Percentiles rank a stretch among this genome's conserved stretches.
These are phyloP conservation scores for Coniella lustricola DNA, from an alignment of 2,329 filamentous ascomycete species.

Conservation along the genomic window DNA sequence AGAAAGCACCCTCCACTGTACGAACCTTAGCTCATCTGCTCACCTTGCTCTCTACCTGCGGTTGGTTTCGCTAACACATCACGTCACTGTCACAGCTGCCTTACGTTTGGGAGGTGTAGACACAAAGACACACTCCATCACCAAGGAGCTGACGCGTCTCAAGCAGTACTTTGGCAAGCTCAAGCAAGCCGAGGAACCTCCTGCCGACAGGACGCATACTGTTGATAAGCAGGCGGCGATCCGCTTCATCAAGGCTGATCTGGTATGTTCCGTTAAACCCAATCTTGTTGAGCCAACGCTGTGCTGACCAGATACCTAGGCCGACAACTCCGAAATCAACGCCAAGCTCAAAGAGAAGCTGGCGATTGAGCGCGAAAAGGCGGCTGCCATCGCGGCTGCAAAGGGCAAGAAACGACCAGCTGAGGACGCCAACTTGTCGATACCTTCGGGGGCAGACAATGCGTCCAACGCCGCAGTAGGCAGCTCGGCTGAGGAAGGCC, in stretches of 20 bases:
- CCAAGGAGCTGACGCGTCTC: conserved; percentile 76
- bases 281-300: neutral
- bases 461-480: conserved; percentile 8
- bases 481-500: conserved; percentile 13
- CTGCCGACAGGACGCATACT: conserved; percentile 43
- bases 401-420: conserved; percentile 29
- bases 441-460: conserved; percentile 17
- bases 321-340: conserved; percentile 45
- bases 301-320: conserved; percentile 24
- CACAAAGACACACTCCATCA: conserved; percentile 78
- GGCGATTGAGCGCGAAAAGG: conserved; percentile 48
- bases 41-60: neutral
- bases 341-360: conserved; percentile 48
- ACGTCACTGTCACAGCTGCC: conserved; percentile 45
- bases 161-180: conserved; percentile 93
- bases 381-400: conserved; percentile 28
- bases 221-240: conserved; percentile 71
- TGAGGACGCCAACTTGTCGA: conserved; percentile 16
- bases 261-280: conserved; percentile 43
- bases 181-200: conserved; percentile 62
- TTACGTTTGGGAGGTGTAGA: conserved; percentile 73
- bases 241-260: conserved; percentile 73
- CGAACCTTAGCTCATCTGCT: too few relatives aligned
- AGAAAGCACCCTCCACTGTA: conserved; percentile 84
- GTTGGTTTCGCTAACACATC: neutral